phyloP scores from a whole-genome alignment of 2,329 filamentous ascomycete species.

The Sporothrix luriei region DNA sequence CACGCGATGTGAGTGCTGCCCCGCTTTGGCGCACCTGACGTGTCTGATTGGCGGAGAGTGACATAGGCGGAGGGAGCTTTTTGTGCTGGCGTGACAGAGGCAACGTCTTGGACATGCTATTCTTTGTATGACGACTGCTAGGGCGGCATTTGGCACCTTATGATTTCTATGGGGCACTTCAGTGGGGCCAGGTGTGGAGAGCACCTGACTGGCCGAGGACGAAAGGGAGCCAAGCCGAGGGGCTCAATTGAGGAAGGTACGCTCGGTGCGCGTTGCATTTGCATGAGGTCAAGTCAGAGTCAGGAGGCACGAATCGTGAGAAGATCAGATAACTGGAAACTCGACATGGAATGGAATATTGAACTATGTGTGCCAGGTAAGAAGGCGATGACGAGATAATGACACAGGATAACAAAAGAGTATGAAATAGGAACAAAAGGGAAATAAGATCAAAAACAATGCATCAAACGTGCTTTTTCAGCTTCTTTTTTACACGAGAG shows the following conservation, averaged over 20 bases:
- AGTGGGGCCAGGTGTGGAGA: slow-evolving; percentile 4
- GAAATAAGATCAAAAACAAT: not conserved
- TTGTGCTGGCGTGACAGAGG: slow-evolving; percentile 5
- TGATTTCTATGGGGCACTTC: slow-evolving; percentile 17
- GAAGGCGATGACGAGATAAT: not conserved
- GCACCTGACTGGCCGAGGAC: not conserved
- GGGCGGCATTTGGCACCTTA: not conserved
- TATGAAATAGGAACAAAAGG: not conserved
- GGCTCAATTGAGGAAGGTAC: not conserved
- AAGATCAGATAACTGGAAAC: not conserved
- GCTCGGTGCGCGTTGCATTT: not conserved
- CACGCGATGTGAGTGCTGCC: slow-evolving; percentile 29
- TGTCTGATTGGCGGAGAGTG: slow-evolving; percentile 31
- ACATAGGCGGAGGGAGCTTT: not conserved
- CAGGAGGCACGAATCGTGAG: not conserved
- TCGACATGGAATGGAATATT: not conserved
- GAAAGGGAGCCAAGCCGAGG: slow-evolving; percentile 5
- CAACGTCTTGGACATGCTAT: no score
- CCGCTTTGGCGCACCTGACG: slow-evolving; percentile 18
- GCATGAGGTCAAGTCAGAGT: not conserved
- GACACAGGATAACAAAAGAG: not conserved
- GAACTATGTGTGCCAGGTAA: not conserved
- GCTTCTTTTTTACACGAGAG: slow-evolving; percentile 23
- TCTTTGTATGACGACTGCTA: slow-evolving; percentile 31
- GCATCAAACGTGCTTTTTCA: slow-evolving; percentile 24